These are phyloP conservation scores for Mychonastes homosphaera DNA, from an alignment of 139 green algal genomes.

Conservation along the genomic window DNA sequence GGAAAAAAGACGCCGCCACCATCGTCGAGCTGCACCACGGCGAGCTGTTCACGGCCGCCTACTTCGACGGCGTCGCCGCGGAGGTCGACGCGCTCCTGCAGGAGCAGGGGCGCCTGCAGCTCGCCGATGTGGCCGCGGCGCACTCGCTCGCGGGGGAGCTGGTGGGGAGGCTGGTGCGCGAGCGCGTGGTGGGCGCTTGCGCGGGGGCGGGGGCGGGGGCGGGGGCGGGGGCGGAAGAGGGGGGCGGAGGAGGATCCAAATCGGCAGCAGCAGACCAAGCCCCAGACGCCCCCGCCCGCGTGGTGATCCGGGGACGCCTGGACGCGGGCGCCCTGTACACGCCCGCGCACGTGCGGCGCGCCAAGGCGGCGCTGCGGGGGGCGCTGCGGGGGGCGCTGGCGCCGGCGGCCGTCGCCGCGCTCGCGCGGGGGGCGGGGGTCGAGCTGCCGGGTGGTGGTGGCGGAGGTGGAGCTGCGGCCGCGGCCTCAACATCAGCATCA, in stretches of 20 bases:
- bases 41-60: constrained; percentile 72
- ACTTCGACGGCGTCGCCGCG: constrained; percentile 69
- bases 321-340: constrained; percentile 78
- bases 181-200: too few species aligned
- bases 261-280: constrained; percentile 13
- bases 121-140: constrained; percentile 68
- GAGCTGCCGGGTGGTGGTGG: background rate
- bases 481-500: too few species aligned
- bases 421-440: constrained; percentile 26
- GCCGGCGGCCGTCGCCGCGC: constrained; percentile 27
- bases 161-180: constrained; percentile 39
- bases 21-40: constrained; percentile 67
- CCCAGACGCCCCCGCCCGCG: too few species aligned
- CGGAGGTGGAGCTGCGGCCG: too few species aligned
- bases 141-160: constrained; percentile 71
- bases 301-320: constrained; percentile 53
- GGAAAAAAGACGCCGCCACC: too few species aligned
- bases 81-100: constrained; percentile 74
- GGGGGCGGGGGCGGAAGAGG: too few species aligned
- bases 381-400: constrained; percentile 52
- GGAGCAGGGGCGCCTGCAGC: background rate
- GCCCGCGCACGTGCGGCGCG: constrained; percentile 52
- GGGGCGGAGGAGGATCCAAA: constrained; percentile 10
- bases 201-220: too few species aligned
- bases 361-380: constrained; percentile 72